phyloP scores from a whole-genome alignment of 108 stramenopile genomes.

The Pinguiococcus pyrenoidosus region DNA sequence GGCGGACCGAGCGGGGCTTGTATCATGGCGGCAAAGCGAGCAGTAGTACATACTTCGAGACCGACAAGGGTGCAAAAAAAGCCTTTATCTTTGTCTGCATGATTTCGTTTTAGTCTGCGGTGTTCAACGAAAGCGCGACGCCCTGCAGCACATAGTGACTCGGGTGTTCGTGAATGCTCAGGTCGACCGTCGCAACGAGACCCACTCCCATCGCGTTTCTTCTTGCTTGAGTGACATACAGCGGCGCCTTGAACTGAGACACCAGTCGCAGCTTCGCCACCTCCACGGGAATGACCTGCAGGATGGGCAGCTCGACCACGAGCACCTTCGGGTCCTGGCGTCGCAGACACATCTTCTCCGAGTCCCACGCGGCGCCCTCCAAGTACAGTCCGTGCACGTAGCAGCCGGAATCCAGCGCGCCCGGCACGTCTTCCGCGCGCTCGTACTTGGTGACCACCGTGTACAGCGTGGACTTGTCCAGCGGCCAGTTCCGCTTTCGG shows the following conservation, averaged over 20 bases:
- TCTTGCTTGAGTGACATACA: constrained; percentile 50
- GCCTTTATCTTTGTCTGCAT: too few relatives aligned
- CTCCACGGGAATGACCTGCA: constrained; percentile 53
- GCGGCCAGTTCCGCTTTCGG: constrained; percentile 39
- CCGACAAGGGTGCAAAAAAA: too few relatives aligned
- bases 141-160: constrained; percentile 54
- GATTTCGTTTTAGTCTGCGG: too few relatives aligned
- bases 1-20: too few relatives aligned
- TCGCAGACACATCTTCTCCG: constrained; percentile 14
- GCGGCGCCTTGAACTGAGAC: constrained; percentile 49
- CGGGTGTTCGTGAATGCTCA: constrained; percentile 38
- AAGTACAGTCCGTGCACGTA: constrained; percentile 47
- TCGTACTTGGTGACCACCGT: constrained; percentile 38
- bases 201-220: constrained; percentile 58
- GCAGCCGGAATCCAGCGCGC: constrained; percentile 37
- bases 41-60: too few relatives aligned
- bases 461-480: constrained; percentile 53
- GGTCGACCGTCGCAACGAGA: constrained; percentile 46
- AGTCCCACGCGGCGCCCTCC: constrained; percentile 56
- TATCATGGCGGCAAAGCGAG: too few relatives aligned
- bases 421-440: constrained; percentile 7
- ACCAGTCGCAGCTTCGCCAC: constrained; percentile 48
- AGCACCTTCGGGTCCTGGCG: constrained; percentile 55
- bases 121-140: constrained; percentile 43
- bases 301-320: constrained; percentile 44